Base-by-base conservation (phyloP, 2,329 filamentous ascomycete genomes). In the Cordyceps militaris region DNA sequence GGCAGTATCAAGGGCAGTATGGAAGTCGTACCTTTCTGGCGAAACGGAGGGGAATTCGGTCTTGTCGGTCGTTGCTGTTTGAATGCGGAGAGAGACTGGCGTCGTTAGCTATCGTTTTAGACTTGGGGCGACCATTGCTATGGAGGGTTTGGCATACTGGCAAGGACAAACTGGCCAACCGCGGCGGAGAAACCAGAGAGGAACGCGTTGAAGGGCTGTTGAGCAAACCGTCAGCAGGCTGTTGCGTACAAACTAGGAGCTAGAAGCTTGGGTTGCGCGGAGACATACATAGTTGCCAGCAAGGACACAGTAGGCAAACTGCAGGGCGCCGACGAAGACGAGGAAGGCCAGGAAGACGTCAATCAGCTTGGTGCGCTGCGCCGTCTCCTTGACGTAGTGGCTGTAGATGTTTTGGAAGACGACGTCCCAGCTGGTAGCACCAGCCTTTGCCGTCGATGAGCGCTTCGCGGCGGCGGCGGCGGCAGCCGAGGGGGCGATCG, bases 121-220 rank as follows among this genome's bases (percentile, higher is more conserved):
- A 38, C 30, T 2, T 3, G 6, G 14, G 24, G 6, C 28, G 13
- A 10, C 9, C 6, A 3, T 21, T 9, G n/a, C n/a, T 48, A 7
- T 4, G n/a, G 16, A 14, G 48, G 24, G 40, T 32, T 14, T 23
- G 19, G 21, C 77, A 69, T 86, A 79, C 91, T 90, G 52, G 94
- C 97, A 65, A 99, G 84, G 62, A 99, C 94, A 72, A 99, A 99
- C 72, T 99, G 94, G 61, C 94, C 94, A 62, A 99, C 93, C 1
- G 93, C 94, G 16, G 93, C 91, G 61, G 85, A 86, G 78, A 99
- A 99, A 49, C 94, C 95, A 32, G 92, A 90, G 32, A 99, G 84
- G 78, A 99, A 99, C 63, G 95, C 94, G 73, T 99, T 99, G 81
- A 99, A 99, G 10, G 94, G 94, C 93, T 97, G 68, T 60, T 57